A percentile compares a stretch with the other conserved stretches of the same genome.
Evolutionary conservation across 1,284 basidiomycete genomes (phyloP).

Genomic region (Inonotus hispidus): DNA sequence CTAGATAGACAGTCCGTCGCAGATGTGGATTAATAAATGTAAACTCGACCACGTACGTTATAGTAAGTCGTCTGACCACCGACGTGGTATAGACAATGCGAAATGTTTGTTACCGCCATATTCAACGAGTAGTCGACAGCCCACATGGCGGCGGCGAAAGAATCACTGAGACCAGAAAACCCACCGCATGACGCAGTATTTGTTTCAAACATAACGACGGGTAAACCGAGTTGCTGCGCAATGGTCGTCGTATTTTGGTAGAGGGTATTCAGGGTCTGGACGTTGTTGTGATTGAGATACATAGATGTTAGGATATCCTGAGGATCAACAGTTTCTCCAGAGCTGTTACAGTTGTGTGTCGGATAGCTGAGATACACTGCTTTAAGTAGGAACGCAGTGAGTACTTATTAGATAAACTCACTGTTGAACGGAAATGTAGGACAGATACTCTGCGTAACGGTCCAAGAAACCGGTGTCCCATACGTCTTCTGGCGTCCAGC

Average conservation of each 20-base stretch:
- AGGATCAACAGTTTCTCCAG: slow-evolving; percentile 13
- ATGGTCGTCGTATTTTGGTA: slow-evolving; percentile 27
- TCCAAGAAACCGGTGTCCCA: slow-evolving; percentile 43
- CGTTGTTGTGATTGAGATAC: slow-evolving; percentile 31
- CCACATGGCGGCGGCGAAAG: slow-evolving; percentile 41
- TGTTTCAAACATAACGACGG: slow-evolving; percentile 39
- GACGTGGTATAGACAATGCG: slow-evolving; percentile 21
- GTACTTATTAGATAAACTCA: slow-evolving; percentile 16
- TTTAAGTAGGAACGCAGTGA: neutral
- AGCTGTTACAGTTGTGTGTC: slow-evolving; percentile 18
- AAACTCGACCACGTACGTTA: slow-evolving; percentile 18
- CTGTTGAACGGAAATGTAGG: slow-evolving; percentile 24
- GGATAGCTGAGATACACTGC: slow-evolving; percentile 12
- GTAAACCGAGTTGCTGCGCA: slow-evolving; percentile 26
- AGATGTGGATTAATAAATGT: neutral
- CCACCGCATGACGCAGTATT: slow-evolving; percentile 44
- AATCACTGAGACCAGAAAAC: slow-evolving; percentile 39
- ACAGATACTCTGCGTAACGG: slow-evolving; percentile 30
- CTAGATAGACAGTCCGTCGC: slow-evolving; percentile 10
- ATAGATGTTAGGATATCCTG: slow-evolving; percentile 5
- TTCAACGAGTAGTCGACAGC: slow-evolving; percentile 24
- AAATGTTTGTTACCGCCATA: slow-evolving; percentile 25
- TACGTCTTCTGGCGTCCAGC: slow-evolving; percentile 41
- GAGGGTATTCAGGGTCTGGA: slow-evolving; percentile 22
- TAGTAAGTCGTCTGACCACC: slow-evolving; percentile 25